A percentile compares a stretch with the other conserved stretches of the same genome.
Evolutionary conservation across 2,329 filamentous ascomycete genomes (phyloP).

Genomic region (Epichloe gansuensis): DNA sequence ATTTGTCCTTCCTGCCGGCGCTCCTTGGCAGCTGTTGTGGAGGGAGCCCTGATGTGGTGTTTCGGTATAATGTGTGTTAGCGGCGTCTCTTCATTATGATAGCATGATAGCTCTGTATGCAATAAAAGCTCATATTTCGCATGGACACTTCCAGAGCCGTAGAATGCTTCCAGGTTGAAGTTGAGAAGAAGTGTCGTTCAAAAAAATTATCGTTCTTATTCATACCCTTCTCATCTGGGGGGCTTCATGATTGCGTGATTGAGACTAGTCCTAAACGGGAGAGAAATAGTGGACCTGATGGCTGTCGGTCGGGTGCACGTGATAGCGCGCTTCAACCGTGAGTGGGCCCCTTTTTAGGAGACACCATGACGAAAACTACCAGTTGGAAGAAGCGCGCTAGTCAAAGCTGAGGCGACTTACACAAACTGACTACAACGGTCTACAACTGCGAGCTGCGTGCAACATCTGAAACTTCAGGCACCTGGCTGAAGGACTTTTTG

Average conservation of each 20-base stretch:
- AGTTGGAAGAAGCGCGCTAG: background rate
- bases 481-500: background rate
- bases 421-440: background rate
- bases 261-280: slow-evolving; percentile 14
- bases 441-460: background rate
- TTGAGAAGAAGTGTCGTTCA: slow-evolving; percentile 8
- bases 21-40: background rate
- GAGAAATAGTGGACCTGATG: background rate
- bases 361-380: background rate
- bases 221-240: slow-evolving; percentile 9
- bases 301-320: slow-evolving; percentile 2
- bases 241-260: slow-evolving; percentile 21
- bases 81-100: slow-evolving; percentile 4
- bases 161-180: slow-evolving; percentile 9
- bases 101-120: slow-evolving; percentile 9
- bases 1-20: background rate
- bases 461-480: background rate
- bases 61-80: background rate
- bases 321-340: background rate
- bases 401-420: background rate
- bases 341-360: background rate
- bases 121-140: slow-evolving; percentile 10
- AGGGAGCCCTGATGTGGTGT: background rate
- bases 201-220: slow-evolving; percentile 9
- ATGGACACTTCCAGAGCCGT: slow-evolving; percentile 1